phyloP scores from a whole-genome alignment of 768 basidiomycete species.

The Macrolepiota fuliginosa region DNA sequence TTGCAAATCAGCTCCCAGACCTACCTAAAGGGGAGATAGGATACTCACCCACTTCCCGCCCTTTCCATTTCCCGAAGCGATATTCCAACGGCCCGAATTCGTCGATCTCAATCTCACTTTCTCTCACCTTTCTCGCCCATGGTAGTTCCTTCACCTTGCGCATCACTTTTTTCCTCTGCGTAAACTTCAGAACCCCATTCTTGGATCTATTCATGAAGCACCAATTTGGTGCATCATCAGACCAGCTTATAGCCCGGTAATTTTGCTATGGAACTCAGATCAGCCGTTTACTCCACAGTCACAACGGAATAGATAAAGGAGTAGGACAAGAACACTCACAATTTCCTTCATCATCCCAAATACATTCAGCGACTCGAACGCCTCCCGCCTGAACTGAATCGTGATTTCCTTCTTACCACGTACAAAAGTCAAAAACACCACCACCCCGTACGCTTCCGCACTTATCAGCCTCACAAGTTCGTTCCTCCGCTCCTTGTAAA shows the following conservation, averaged over 20 bases:
- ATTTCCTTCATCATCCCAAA: background rate
- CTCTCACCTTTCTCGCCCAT: background rate
- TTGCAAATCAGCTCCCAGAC: background rate
- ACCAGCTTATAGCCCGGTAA: background rate
- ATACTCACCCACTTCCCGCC: conserved; percentile 9
- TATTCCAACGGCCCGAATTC: background rate
- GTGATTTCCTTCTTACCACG: background rate
- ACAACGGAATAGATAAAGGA: background rate
- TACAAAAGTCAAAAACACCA: background rate
- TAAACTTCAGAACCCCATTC: background rate
- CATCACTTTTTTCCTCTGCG: background rate
- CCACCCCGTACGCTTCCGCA: background rate
- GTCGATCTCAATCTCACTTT: conserved; percentile 1
- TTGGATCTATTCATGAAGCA: background rate
- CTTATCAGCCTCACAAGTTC: background rate
- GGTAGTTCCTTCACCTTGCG: background rate
- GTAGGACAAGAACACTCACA: background rate
- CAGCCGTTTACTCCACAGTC: too few relatives aligned
- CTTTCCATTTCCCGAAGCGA: conserved; percentile 1
- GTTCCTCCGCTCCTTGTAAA: background rate
- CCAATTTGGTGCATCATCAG: background rate
- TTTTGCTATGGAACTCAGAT: background rate
- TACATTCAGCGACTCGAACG: background rate
- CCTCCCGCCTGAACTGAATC: background rate
- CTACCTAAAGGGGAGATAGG: too few relatives aligned